A percentile compares a stretch with the other conserved stretches of the same genome.
phyloP scores from a whole-genome alignment of 2,329 filamentous ascomycete genomes.

The Fonsecaea erecta region DNA sequence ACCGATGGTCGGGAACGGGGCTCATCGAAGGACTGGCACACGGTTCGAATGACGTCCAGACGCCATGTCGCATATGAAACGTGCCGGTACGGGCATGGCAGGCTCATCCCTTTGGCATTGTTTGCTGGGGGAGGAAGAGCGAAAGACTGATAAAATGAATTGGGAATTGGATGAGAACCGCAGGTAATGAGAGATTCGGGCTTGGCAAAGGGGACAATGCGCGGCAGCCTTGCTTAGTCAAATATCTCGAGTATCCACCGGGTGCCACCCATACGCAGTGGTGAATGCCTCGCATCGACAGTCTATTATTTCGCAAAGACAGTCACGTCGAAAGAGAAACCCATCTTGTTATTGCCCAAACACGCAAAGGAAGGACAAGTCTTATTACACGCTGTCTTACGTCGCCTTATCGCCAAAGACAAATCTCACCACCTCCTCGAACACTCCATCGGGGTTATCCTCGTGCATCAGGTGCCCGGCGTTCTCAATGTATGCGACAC shows the following conservation, averaged over 20 bases:
- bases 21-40: constrained; percentile 12
- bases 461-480: constrained; percentile 28
- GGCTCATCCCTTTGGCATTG: constrained; percentile 28
- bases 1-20: background rate
- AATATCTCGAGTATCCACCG: background rate
- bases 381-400: background rate
- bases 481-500: constrained; percentile 14
- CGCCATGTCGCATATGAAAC: constrained; percentile 34
- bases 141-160: background rate
- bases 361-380: background rate
- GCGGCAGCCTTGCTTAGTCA: background rate
- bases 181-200: background rate
- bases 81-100: constrained; percentile 28
- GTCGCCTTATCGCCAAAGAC: background rate
- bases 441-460: constrained; percentile 23
- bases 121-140: background rate
- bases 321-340: background rate
- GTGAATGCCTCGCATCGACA: no score
- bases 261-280: no score
- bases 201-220: background rate
- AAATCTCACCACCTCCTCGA: constrained; percentile 21
- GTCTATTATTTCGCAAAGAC: background rate
- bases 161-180: background rate
- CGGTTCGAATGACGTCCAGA: constrained; percentile 20
- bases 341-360: no score